A percentile compares a stretch with the other conserved stretches of the same genome.
phyloP scores from a whole-genome alignment of 2,329 filamentous ascomycete species.

The Thelonectria blattea region DNA sequence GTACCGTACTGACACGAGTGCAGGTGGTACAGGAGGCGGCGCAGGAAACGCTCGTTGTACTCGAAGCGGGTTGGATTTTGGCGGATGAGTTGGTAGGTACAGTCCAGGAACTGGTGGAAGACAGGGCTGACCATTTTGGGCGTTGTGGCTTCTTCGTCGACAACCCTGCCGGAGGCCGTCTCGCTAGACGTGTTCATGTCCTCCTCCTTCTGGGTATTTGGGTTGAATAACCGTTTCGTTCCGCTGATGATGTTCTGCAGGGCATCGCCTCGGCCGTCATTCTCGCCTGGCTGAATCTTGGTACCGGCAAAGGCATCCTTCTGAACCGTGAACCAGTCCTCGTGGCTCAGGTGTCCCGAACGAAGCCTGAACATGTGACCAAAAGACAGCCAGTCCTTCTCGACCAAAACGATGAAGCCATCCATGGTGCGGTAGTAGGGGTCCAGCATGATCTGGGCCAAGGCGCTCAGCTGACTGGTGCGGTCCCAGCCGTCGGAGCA shows the following conservation, averaged over 20 bases:
- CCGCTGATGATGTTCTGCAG: constrained; percentile 88
- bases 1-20: constrained; percentile 98
- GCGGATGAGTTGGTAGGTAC: constrained; percentile 85
- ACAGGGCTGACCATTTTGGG: constrained; percentile 94
- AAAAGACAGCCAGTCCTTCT: constrained; percentile 98
- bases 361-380: constrained; percentile 96
- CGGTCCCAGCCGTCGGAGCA: constrained; percentile 99
- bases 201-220: constrained; percentile 68
- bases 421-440: constrained; percentile 94
- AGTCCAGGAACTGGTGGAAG: constrained; percentile 97
- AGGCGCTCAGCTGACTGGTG: constrained; percentile 89
- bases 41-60: constrained; percentile 92
- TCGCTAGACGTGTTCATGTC: constrained; percentile 64
- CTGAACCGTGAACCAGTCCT: constrained; percentile 92
- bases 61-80: constrained; percentile 91
- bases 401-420: constrained; percentile 91
- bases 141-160: constrained; percentile 71
- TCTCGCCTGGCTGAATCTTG: constrained; percentile 66
- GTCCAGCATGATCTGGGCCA: constrained; percentile 92
- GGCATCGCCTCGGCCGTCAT: constrained; percentile 70
- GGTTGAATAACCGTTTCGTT: constrained; percentile 88
- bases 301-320: constrained; percentile 76
- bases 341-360: constrained; percentile 84
- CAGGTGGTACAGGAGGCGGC: constrained; percentile 87
- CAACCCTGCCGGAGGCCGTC: constrained; percentile 46